Percentiles rank a stretch among this genome's conserved stretches.
These are phyloP conservation scores for Zymoseptoria ardabiliae DNA, from an alignment of 2,329 filamentous ascomycete species.

Conservation along the genomic window DNA sequence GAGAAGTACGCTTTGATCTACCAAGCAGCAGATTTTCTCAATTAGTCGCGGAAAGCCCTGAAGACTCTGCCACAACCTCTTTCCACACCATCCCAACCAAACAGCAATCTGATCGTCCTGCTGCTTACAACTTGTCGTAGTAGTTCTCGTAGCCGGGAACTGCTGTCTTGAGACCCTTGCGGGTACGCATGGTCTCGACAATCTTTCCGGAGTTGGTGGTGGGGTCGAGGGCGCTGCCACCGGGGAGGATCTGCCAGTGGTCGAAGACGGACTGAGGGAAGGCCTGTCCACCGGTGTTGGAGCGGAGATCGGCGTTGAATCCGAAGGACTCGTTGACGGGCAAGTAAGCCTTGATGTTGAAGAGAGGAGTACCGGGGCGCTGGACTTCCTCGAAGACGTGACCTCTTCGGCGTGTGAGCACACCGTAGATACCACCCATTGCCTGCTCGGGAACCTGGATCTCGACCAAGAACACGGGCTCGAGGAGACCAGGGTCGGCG, in stretches of 20 bases:
- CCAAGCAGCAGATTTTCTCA: background rate
- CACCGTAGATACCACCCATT: slow-evolving; percentile 99
- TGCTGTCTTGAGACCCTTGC: slow-evolving; percentile 98
- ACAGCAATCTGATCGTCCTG: slow-evolving; percentile 11
- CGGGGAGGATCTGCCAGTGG: slow-evolving; percentile 94
- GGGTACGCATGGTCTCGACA: slow-evolving; percentile 88
- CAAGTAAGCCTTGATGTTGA: slow-evolving; percentile 97
- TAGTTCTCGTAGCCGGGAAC: slow-evolving; percentile 85
- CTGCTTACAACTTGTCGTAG: slow-evolving; percentile 32
- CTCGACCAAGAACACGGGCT: slow-evolving; percentile 98
- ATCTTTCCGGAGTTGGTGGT: slow-evolving; percentile 75
- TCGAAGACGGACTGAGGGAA: slow-evolving; percentile 99
- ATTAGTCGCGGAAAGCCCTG: slow-evolving; percentile 12
- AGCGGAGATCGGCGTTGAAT: slow-evolving; percentile 96
- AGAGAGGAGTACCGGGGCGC: slow-evolving; percentile 95
- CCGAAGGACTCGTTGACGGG: slow-evolving; percentile 97
- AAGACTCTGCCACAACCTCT: slow-evolving; percentile 16
- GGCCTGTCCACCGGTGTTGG: slow-evolving; percentile 89
- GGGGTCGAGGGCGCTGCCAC: slow-evolving; percentile 82
- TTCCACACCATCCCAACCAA: slow-evolving; percentile 6
- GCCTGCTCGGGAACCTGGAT: slow-evolving; percentile 97
- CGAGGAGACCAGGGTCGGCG: slow-evolving; percentile 81
- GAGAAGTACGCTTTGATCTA: background rate
- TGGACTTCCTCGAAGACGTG: slow-evolving; percentile 99
- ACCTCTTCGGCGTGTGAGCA: slow-evolving; percentile 94